Base-by-base conservation (phyloP, 371 early-diverging fungal species). In the Sporodiniella umbellata region DNA sequence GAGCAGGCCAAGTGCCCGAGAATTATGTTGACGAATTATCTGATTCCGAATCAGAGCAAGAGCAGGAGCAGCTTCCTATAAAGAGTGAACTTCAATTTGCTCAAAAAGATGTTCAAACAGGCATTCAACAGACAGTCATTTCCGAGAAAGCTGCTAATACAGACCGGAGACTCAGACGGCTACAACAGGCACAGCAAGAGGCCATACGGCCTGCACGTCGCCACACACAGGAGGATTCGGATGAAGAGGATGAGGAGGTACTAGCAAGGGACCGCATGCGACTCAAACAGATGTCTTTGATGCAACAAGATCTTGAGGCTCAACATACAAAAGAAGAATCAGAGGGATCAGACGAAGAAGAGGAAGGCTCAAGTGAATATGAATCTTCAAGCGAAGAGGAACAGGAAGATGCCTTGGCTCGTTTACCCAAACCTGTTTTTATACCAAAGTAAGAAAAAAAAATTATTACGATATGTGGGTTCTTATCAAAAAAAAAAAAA, bases 371-470 rank as follows among this genome's bases (percentile, higher is more conserved):
- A 48, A 83, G 62, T 67, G 85, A 87, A 54, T 85, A 87, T 45
- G 72, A 85, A 46, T 83, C 78, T 21, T 79, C 79, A 21, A 79
- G 81, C 35, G 73, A 72, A 54, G 82, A 81, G 37, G 73, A 72
- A 54, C 80, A 81, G 37, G 73, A 76, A 37, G 68, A 64, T 28
- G 56, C 66, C 18, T 54, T 74, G 8, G 65, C 65, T 37, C 63
- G 70, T 23, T 60, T 70, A 66, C 66, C 90, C 15, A 92, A 90
- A 53, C 94, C 94, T 4, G 84, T 89, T 10, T 94, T 94, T 76
- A 81, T 92, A 48, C 86, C 89, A 71, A 92, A 88, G 88, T 90
- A 75, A 28, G 10, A 28, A 28, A 28, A 28, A 28, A 28, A 28
- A 28, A 58, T 60, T 44, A 19, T 25, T 24, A 37, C 10, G 5